Evolutionary conservation across 2,329 filamentous ascomycete genomes (phyloP), one percentile per base, ranked within the genome.

Genomic region (Nigrospora sphaerica): DNA sequence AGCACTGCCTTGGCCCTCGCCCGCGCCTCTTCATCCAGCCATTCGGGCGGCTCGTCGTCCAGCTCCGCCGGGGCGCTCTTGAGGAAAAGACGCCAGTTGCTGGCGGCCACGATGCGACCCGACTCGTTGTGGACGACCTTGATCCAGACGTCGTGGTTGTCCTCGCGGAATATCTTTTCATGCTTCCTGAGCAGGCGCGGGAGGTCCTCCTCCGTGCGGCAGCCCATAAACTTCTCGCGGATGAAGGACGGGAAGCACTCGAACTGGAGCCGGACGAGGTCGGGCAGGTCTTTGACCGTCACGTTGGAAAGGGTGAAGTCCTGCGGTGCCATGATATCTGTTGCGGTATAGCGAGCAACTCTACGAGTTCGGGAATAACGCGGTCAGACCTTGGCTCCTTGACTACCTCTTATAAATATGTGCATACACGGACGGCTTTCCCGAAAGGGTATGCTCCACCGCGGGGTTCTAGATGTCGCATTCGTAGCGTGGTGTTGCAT

Each of bases 81-180:
- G 3, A 55, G 49, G 55, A 60, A 64, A 10, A 68, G 52, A 42
- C 61, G 62, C 59, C 64, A 70, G 55, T 61, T 49, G 41, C 52
- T 61, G 32, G 60, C 52, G 46, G 67, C 69, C n/a, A 61, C 59
- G 33, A 70, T 46, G 44, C 58, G 62, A 43, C 55, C 54, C 23
- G 23, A 18, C 16, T 28, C 4, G 14, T 58, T 55, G 57, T 56
- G 3, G 31, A 67, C 54, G 12, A 64, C 60, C 49, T 69, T 66
- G 46, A 60, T 51, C 62, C 64, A 68, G 35, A 57, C 52, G 43
- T 61, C 61, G 18, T 60, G 56, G 23, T 56, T 50, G 38, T 65
- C 52, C 10, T 49, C 50, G 12, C 48, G 52, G 42, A 53, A 39
- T 17, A 17, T 36, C 11, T 34, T 9, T 7, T 5, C 34, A 19